phyloP scores from a whole-genome alignment of 495 filamentous ascomycete genomes.

The Penicillium angulare region DNA sequence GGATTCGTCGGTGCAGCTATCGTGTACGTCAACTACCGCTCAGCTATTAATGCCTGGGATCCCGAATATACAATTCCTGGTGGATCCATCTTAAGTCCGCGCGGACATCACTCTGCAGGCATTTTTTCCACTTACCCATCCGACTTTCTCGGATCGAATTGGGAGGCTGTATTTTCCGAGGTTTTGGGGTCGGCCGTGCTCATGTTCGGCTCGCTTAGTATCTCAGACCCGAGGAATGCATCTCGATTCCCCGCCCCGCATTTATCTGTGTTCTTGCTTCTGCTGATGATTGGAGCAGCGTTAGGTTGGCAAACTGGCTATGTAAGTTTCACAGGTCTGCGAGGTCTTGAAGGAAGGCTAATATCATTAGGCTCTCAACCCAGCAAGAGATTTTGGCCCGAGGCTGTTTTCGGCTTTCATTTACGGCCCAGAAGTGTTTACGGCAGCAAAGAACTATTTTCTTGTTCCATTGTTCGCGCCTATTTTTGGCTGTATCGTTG shows the following conservation, averaged over 20 bases:
- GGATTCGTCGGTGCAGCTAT: conserved; percentile 34
- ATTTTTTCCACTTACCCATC: conserved; percentile 36
- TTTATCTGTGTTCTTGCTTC: conserved; percentile 29
- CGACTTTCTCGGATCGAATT: conserved; percentile 27
- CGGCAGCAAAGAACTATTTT: conserved; percentile 32
- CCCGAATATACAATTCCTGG: conserved; percentile 39
- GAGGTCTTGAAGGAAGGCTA: conserved; percentile 5
- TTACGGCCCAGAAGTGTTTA: conserved; percentile 34
- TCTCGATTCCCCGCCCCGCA: conserved; percentile 29
- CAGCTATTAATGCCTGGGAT: conserved; percentile 35
- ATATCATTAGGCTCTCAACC: conserved; percentile 31
- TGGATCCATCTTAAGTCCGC: conserved; percentile 34
- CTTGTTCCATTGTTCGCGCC: conserved; percentile 34
- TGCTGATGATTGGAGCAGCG: conserved; percentile 32
- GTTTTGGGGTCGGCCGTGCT: conserved; percentile 31
- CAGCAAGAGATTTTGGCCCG: conserved; percentile 35
- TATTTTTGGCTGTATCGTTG: conserved; percentile 30
- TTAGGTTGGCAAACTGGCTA: conserved; percentile 40
- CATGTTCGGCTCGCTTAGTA: conserved; percentile 32
- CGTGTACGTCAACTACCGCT: conserved; percentile 38
- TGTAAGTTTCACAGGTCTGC: conserved; percentile 17
- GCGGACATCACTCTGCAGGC: conserved; percentile 34
- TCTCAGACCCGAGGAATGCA: conserved; percentile 28
- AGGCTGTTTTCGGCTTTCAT: conserved; percentile 35
- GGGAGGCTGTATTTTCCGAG: conserved; percentile 36